These are phyloP conservation scores for Torulaspora microellipsoides DNA, from an alignment of 805 yeast species.

Conservation along the genomic window DNA sequence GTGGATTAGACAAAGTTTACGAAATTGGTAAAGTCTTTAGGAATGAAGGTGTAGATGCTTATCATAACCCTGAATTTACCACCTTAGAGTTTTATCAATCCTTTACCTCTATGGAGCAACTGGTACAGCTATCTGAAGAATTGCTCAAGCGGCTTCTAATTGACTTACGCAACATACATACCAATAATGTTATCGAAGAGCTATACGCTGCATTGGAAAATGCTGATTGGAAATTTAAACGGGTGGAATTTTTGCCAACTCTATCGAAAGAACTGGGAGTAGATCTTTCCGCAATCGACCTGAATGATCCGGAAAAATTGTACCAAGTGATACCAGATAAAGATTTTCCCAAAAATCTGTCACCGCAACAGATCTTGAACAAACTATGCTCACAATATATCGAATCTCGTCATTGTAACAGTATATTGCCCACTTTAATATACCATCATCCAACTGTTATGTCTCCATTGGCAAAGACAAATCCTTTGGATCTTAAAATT, in stretches of 20 bases:
- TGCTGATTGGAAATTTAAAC: constrained; percentile 27
- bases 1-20: constrained; percentile 82
- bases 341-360: constrained; percentile 16
- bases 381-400: constrained; percentile 54
- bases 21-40: constrained; percentile 84
- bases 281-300: constrained; percentile 30
- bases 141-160: constrained; percentile 42
- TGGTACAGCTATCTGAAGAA: constrained; percentile 60
- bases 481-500: constrained; percentile 32
- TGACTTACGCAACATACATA: constrained; percentile 28
- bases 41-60: constrained; percentile 88
- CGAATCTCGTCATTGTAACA: constrained; percentile 53
- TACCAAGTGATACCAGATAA: constrained; percentile 4
- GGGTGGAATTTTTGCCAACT: constrained; percentile 33
- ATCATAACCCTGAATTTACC: constrained; percentile 94
- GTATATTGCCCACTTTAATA: constrained; percentile 59
- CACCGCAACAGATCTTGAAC: constrained; percentile 62
- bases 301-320: constrained; percentile 28
- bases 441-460: constrained; percentile 77
- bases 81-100: constrained; percentile 85
- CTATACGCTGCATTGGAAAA: constrained; percentile 11
- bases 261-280: constrained; percentile 22
- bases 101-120: constrained; percentile 58
- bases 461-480: constrained; percentile 85
- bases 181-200: constrained; percentile 2